Conservation (phyloP, 306 rosid species). For the Canavalia ensiformis region DNA sequence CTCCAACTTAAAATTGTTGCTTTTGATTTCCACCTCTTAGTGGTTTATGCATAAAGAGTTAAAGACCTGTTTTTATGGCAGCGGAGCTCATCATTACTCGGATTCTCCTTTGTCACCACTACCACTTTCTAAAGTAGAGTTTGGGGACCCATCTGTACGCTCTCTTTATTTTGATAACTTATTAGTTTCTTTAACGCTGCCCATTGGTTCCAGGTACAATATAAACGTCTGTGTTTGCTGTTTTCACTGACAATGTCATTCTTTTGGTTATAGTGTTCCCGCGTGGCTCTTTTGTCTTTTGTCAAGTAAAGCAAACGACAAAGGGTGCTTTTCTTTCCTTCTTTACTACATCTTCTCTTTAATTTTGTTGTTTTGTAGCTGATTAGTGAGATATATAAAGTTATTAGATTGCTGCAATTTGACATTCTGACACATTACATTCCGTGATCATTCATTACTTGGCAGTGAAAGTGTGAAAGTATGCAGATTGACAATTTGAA, state of each 20-base stretch:
- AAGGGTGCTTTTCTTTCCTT: slow-evolving; percentile 18
- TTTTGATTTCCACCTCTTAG: slow-evolving; percentile 68
- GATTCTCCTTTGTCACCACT: slow-evolving; percentile 68
- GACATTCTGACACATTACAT: neutral
- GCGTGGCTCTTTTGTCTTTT: slow-evolving; percentile 21
- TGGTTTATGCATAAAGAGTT: slow-evolving; percentile 63
- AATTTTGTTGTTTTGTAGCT: neutral
- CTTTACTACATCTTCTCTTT: slow-evolving; percentile 19
- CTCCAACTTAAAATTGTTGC: slow-evolving; percentile 59
- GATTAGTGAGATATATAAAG: neutral
- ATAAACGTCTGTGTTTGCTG: neutral
- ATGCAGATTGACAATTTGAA: neutral
- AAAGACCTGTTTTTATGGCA: slow-evolving; percentile 61
- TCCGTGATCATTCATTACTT: neutral
- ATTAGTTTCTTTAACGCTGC: neutral
- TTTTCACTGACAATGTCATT: slow-evolving; percentile 20
- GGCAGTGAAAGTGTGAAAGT: neutral
- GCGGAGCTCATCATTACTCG: slow-evolving; percentile 79
- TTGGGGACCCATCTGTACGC: slow-evolving; percentile 49
- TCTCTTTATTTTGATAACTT: slow-evolving; percentile 37
- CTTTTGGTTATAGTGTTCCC: slow-evolving; percentile 25
- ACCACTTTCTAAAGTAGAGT: slow-evolving; percentile 57
- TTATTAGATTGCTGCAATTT: slow-evolving; percentile 1
- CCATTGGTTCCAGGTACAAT: slow-evolving; percentile 22
- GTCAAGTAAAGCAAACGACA: slow-evolving; percentile 34